Percentiles rank a stretch among this genome's conserved stretches.
phyloP scores from a whole-genome alignment of 164 flowering plant genomes.

The Platanus orientalis region DNA sequence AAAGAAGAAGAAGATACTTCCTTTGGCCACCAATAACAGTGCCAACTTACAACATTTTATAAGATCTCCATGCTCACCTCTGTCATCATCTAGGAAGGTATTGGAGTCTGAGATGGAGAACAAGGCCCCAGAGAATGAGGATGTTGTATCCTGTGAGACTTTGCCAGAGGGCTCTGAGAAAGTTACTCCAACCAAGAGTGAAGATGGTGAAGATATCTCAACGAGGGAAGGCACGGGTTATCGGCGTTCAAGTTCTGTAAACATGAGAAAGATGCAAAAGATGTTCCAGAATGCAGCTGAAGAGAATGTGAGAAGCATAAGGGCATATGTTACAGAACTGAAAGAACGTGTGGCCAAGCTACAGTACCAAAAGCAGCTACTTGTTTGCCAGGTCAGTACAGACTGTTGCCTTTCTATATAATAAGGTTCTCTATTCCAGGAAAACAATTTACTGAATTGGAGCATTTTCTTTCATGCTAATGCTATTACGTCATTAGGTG shows the following conservation, averaged over 20 bases:
- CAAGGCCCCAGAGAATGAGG: conserved; percentile 57
- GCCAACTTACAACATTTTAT: conserved; percentile 55
- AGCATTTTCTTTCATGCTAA: neutral
- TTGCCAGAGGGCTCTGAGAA: conserved; percentile 40
- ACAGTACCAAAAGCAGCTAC: conserved; percentile 95
- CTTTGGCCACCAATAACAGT: conserved; percentile 64
- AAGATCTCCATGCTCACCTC: conserved; percentile 85
- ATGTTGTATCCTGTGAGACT: conserved; percentile 28
- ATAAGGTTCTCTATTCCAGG: neutral
- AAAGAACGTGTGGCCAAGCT: conserved; percentile 98
- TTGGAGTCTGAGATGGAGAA: conserved; percentile 72
- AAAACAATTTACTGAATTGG: too few species aligned
- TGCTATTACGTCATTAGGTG: conserved; percentile 38
- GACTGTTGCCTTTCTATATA: neutral
- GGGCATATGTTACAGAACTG: conserved; percentile 90
- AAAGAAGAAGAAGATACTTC: conserved; percentile 77
- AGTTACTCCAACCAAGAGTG: conserved; percentile 70
- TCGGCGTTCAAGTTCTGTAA: conserved; percentile 86
- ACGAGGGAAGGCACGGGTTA: conserved; percentile 79
- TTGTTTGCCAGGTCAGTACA: conserved; percentile 81
- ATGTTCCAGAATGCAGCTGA: conserved; percentile 99
- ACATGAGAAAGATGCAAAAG: conserved; percentile 95
- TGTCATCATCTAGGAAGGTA: conserved; percentile 61
- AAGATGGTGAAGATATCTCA: conserved; percentile 63
- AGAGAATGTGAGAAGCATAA: conserved; percentile 92